A percentile compares a stretch with the other conserved stretches of the same genome.
phyloP scores from a whole-genome alignment of 2,329 filamentous ascomycete genomes.

The Sporothrix curviconia region DNA sequence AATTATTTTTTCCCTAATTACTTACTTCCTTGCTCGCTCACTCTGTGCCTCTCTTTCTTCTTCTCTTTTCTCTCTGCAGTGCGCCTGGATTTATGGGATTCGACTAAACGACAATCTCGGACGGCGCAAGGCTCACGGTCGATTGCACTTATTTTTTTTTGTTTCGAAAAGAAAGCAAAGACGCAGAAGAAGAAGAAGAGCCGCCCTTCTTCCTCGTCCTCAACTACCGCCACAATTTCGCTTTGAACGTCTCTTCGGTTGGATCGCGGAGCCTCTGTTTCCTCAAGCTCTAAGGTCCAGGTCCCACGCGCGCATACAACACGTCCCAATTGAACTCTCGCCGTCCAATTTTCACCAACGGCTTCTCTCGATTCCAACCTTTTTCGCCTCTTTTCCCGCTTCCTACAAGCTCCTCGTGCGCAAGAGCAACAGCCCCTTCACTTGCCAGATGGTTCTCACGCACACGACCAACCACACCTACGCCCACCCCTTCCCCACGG shows the following conservation, averaged over 20 bases:
- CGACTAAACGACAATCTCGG: neutral
- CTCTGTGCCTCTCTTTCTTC: neutral
- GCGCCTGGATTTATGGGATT: neutral
- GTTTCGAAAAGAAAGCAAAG: too few species aligned
- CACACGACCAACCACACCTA: constrained; percentile 65
- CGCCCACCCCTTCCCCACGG: constrained; percentile 75
- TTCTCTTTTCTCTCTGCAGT: neutral
- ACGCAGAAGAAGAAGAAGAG: too few species aligned
- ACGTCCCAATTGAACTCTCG: neutral
- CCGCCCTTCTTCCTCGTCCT: too few species aligned
- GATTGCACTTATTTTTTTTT: neutral
- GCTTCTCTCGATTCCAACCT: neutral
- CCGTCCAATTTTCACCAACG: neutral
- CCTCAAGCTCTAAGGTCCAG: constrained; percentile 15
- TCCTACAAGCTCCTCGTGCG: too few species aligned
- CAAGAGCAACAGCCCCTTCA: too few species aligned
- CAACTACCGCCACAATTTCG: neutral
- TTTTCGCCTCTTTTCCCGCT: neutral
- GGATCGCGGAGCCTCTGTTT: constrained; percentile 18
- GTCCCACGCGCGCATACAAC: neutral
- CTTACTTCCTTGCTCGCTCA: too few species aligned
- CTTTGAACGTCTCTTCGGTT: neutral
- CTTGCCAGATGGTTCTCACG: constrained; percentile 50
- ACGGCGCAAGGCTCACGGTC: neutral
- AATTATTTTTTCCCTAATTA: constrained; percentile 10